Evolutionary conservation across 768 basidiomycete species (phyloP).

Genomic region (Phallus indusiatus): DNA sequence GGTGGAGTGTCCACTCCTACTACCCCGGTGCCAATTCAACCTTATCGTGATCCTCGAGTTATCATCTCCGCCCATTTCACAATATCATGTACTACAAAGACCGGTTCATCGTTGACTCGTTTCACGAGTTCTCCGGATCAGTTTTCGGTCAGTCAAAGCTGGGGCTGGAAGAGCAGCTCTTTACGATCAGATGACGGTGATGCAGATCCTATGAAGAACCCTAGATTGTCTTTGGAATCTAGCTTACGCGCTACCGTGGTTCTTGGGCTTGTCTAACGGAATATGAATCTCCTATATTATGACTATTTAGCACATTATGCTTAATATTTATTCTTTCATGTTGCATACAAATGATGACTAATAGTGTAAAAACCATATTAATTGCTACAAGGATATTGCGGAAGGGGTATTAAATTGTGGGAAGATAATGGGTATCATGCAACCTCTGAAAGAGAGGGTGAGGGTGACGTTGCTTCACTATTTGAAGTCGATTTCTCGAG

Average conservation of each 20-base stretch:
- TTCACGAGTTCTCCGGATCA: conserved; percentile 82
- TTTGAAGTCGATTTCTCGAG: background rate
- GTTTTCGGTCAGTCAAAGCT: conserved; percentile 79
- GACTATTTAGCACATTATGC: background rate
- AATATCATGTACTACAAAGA: conserved; percentile 71
- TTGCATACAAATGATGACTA: background rate
- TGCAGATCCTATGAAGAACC: conserved; percentile 17
- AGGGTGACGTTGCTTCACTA: background rate
- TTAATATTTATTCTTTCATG: background rate
- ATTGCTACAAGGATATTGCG: background rate
- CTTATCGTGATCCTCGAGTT: conserved; percentile 68
- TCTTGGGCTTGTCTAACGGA: conserved; percentile 59
- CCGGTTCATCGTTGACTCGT: conserved; percentile 71
- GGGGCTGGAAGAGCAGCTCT: conserved; percentile 82
- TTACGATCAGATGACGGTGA: conserved; percentile 38
- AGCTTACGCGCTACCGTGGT: conserved; percentile 76
- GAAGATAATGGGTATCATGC: background rate
- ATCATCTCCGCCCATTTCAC: conserved; percentile 73
- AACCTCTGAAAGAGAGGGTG: background rate
- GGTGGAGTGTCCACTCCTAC: conserved; percentile 20
- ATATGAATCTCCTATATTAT: background rate
- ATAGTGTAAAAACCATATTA: background rate
- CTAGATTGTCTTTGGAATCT: conserved; percentile 27
- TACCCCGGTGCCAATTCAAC: conserved; percentile 42
- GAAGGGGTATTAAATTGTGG: background rate